phyloP scores from a whole-genome alignment of 805 yeast genomes.

The Candida namnaoensis region DNA sequence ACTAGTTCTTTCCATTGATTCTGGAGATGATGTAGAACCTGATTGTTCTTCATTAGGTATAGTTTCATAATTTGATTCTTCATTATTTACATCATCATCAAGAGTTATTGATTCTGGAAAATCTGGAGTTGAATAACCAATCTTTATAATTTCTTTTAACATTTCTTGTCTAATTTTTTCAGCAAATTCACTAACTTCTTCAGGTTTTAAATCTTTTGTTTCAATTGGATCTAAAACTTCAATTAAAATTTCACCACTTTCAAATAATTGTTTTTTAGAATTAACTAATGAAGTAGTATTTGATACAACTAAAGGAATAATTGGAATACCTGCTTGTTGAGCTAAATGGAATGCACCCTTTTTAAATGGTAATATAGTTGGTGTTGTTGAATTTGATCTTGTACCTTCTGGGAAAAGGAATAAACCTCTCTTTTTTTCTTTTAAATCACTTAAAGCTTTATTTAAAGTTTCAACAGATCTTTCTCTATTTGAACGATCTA shows the following conservation, averaged over 20 bases:
- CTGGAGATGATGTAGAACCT: background rate
- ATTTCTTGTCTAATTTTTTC: conserved; percentile 50
- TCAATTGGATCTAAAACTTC: conserved; percentile 76
- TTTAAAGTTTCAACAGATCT: conserved; percentile 72
- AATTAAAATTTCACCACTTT: conserved; percentile 66
- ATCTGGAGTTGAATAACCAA: conserved; percentile 30
- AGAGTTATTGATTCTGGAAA: background rate
- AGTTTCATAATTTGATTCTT: conserved; percentile 10
- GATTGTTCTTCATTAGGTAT: conserved; percentile 12
- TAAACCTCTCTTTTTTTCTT: conserved; percentile 57
- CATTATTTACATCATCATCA: background rate
- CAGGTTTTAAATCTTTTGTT: conserved; percentile 62
- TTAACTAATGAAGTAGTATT: conserved; percentile 74
- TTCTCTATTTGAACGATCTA: conserved; percentile 72
- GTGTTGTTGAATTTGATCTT: conserved; percentile 64
- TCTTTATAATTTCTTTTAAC: conserved; percentile 28
- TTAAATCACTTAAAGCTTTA: conserved; percentile 55
- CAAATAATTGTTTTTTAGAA: conserved; percentile 53
- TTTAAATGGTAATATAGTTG: conserved; percentile 79
- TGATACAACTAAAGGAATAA: conserved; percentile 81
- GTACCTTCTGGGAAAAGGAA: conserved; percentile 98
- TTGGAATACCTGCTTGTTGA: conserved; percentile 81
- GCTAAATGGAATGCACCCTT: conserved; percentile 99
- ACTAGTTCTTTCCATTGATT: conserved; percentile 14
- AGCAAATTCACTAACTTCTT: conserved; percentile 58